phyloP scores from a whole-genome alignment of 768 basidiomycete genomes.

The Pleurotus citrinopileatus region DNA sequence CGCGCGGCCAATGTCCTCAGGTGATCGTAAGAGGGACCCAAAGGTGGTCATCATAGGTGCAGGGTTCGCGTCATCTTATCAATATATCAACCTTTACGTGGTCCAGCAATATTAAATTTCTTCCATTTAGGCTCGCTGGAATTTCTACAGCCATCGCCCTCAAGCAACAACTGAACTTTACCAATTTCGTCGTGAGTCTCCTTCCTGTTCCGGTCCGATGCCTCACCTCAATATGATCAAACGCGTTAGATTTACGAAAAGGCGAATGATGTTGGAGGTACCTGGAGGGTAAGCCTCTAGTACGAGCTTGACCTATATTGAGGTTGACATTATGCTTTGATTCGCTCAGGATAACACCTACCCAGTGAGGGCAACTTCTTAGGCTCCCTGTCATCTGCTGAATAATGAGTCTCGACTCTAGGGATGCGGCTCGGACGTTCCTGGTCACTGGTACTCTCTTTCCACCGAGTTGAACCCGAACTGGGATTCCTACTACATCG shows the following conservation, averaged over 20 bases:
- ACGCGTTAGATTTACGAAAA: conserved; percentile 58
- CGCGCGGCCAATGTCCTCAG: too few species aligned
- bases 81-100: too few species aligned
- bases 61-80: conserved; percentile 33
- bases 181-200: conserved; percentile 44
- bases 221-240: too few species aligned
- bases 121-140: conserved; percentile 35
- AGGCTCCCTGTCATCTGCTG: too few species aligned
- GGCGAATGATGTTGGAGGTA: conserved; percentile 46
- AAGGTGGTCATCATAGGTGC: conserved; percentile 49
- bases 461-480: conserved; percentile 52
- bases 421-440: conserved; percentile 58
- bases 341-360: conserved; percentile 49
- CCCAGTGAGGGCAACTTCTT: too few species aligned
- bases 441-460: conserved; percentile 53
- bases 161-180: conserved; percentile 38
- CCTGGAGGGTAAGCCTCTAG: conserved; percentile 53
- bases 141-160: conserved; percentile 47
- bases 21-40: conserved; percentile 22
- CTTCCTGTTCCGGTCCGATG: background rate
- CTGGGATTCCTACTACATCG: conserved; percentile 45
- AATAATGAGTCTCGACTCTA: conserved; percentile 11
- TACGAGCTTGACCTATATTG: too few species aligned
- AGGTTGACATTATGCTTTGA: background rate
- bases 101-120: background rate